Evolutionary conservation across 2,329 filamentous ascomycete species (phyloP).

Genomic region (Scortechinia acanthostroma): DNA sequence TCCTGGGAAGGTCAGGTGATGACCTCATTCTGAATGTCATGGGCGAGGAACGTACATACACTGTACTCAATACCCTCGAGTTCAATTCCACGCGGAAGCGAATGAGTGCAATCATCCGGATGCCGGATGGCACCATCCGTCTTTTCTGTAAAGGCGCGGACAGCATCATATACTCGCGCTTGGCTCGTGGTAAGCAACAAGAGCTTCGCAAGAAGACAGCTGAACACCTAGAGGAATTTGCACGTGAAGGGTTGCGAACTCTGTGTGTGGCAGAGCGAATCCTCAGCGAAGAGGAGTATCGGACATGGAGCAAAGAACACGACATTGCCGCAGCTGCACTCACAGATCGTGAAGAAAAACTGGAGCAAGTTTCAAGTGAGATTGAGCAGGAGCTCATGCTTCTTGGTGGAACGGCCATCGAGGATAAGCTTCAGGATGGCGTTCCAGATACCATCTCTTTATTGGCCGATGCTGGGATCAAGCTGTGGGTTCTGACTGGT

Average conservation of each 20-base stretch:
- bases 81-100: constrained; percentile 95
- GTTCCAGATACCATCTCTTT: constrained; percentile 92
- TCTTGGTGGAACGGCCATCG: constrained; percentile 89
- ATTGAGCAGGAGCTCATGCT: constrained; percentile 87
- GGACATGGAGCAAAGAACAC: constrained; percentile 77
- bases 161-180: constrained; percentile 88
- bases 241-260: constrained; percentile 86
- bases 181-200: constrained; percentile 77
- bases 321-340: constrained; percentile 80
- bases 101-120: constrained; percentile 93
- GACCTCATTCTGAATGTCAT: constrained; percentile 37
- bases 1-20: constrained; percentile 47
- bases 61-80: constrained; percentile 87
- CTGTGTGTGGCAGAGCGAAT: constrained; percentile 85
- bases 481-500: constrained; percentile 95
- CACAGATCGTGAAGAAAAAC: constrained; percentile 80
- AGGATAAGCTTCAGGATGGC: constrained; percentile 92
- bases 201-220: constrained; percentile 79
- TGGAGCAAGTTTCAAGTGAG: constrained; percentile 80
- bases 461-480: constrained; percentile 88
- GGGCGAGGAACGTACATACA: constrained; percentile 78
- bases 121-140: constrained; percentile 84
- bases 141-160: constrained; percentile 97
- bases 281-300: constrained; percentile 76
- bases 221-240: constrained; percentile 94